Evolutionary conservation across 345 rosid species (phyloP), one percentile per base, ranked within the genome.

Genomic region (Eutrema yunnanense): DNA sequence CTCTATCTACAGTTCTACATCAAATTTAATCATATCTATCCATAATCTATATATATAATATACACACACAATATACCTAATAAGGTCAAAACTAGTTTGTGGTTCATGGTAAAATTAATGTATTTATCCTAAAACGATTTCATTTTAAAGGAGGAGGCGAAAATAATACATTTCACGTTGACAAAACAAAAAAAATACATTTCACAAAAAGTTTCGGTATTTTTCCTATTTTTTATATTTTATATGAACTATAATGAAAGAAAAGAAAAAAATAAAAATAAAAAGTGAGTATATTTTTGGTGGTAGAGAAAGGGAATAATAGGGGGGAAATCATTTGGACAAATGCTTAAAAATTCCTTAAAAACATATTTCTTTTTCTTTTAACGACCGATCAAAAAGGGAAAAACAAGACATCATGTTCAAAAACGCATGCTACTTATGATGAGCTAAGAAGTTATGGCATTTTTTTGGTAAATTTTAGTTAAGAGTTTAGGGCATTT

Each of bases 1-100:
- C 2, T 62, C 56, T 34, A n/a, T 65, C 48, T 37, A 46, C 59
- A 22, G 7, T 40, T 73, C 48, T 73, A 65, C 71, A 57, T 73
- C 67, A 49, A 49, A 9, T 42, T 33, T n/a, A 6, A 22, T 27
- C 48, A 69, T 57, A 29, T 40, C 38, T 49, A 50, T 64, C 71
- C 48, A 36, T 47, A 36, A 44, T 30, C 14, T 13, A 36, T 48
- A 13, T 55, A 66, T 36, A 36, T 37, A 11, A 43, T 6, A n/a
- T n/a, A n/a, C n/a, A 19, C 19, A 19, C 19, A 19, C 19, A 19
- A 19, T 19, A 19, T 19, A 19, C 19, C 19, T 19, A 19, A 19
- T 19, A 19, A 19, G 19, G 19, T 19, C 19, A 19, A 19, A 19
- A 19, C 19, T 19, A 19, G 19, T 19, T 19, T 19, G 19, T 19